phyloP scores from a whole-genome alignment of 164 flowering plant species.

The Litsea cubeba region DNA sequence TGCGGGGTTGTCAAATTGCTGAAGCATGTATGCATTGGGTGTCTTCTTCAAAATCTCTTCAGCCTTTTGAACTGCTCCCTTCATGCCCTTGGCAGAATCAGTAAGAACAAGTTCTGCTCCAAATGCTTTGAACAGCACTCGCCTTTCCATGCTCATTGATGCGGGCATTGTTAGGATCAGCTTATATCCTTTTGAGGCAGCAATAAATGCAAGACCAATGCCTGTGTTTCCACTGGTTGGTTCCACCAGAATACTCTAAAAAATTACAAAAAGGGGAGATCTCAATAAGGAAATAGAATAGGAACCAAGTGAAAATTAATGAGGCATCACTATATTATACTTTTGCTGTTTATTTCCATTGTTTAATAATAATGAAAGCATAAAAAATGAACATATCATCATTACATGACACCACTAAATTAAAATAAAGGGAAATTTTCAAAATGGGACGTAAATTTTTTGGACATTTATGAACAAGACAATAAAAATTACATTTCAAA shows the following conservation, averaged over 20 bases:
- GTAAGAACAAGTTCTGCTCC: constrained; percentile 87
- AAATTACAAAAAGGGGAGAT: background rate
- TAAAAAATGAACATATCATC: background rate
- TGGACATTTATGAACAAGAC: too few species aligned
- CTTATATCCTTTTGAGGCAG: constrained; percentile 80
- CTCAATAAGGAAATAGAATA: background rate
- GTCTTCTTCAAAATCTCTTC: constrained; percentile 71
- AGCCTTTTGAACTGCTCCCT: constrained; percentile 80
- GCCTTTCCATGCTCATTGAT: constrained; percentile 87
- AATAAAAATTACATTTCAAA: too few species aligned
- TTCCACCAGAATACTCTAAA: constrained; percentile 73
- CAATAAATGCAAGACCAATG: constrained; percentile 89
- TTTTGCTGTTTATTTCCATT: too few species aligned
- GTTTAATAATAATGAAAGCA: too few species aligned
- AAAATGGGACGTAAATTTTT: too few species aligned
- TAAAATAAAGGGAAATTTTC: too few species aligned
- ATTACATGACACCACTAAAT: background rate
- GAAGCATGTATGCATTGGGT: constrained; percentile 80
- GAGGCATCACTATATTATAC: too few species aligned
- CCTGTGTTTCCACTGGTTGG: constrained; percentile 96
- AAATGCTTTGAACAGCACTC: constrained; percentile 82
- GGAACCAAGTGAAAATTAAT: too few species aligned
- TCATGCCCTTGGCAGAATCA: constrained; percentile 79
- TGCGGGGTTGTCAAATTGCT: constrained; percentile 88
- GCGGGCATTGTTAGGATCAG: constrained; percentile 92